Evolutionary conservation across 805 yeast genomes (phyloP).

Genomic region (Cyberlindnera japonica): DNA sequence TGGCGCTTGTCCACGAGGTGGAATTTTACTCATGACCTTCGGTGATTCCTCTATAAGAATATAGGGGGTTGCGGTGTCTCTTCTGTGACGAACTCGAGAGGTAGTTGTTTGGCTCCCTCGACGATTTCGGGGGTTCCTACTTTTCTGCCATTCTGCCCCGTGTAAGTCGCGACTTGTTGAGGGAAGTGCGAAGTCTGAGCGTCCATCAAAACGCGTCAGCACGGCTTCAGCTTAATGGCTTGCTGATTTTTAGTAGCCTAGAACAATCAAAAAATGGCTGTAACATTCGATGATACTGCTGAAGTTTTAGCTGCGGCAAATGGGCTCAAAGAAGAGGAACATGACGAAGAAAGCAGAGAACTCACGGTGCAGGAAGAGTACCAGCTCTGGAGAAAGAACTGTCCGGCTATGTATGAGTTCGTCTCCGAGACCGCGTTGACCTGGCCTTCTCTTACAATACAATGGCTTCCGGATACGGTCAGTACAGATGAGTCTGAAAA

Average conservation of each 20-base stretch:
- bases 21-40: neutral
- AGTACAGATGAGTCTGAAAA: conserved; percentile 16
- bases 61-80: neutral
- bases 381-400: conserved; percentile 75
- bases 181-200: too few relatives aligned
- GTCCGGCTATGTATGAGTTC: conserved; percentile 78
- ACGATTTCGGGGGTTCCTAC: neutral
- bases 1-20: conserved; percentile 3
- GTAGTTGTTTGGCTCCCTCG: too few relatives aligned
- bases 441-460: conserved; percentile 80
- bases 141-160: neutral
- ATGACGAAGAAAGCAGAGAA: conserved; percentile 27
- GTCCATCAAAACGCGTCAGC: neutral
- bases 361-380: conserved; percentile 51
- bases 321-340: conserved; percentile 3
- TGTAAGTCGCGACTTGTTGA: neutral
- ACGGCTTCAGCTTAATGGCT: neutral
- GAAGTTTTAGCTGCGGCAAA: conserved; percentile 7
- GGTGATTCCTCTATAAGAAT: neutral
- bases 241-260: neutral
- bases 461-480: conserved; percentile 59
- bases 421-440: conserved; percentile 74
- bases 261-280: conserved; percentile 2
- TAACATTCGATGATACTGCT: conserved; percentile 8
- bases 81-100: too few relatives aligned